Conservation (phyloP, 2,329 filamentous ascomycete genomes). For the Fusarium sp. region DNA sequence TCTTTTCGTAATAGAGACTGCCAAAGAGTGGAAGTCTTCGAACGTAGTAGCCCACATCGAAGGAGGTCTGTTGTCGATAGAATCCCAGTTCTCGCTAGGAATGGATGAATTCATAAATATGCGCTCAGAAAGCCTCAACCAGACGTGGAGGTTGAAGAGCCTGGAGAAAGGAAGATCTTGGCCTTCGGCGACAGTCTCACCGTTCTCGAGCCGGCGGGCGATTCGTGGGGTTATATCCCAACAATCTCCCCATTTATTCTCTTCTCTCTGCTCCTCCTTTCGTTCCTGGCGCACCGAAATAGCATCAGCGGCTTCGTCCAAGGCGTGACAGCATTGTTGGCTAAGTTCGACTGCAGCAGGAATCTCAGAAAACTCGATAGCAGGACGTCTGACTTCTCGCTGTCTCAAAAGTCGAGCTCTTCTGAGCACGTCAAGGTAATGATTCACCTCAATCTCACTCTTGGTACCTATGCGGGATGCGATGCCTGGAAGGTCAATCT, state of each 20-base stretch:
- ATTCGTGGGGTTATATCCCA: conserved; percentile 71
- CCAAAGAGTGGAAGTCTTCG: conserved; percentile 78
- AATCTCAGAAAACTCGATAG: conserved; percentile 64
- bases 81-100: conserved; percentile 74
- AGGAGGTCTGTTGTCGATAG: conserved; percentile 69
- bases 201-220: conserved; percentile 46
- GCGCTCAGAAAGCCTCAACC: conserved; percentile 71
- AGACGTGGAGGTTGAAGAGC: conserved; percentile 69
- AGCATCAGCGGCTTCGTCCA: conserved; percentile 76
- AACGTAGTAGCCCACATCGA: conserved; percentile 80
- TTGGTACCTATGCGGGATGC: conserved; percentile 75
- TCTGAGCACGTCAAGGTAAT: conserved; percentile 74
- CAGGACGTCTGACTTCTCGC: conserved; percentile 45
- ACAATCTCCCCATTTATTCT: conserved; percentile 66
- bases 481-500: conserved; percentile 70
- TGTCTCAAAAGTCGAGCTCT: conserved; percentile 57
- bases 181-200: conserved; percentile 29
- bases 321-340: conserved; percentile 68
- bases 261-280: conserved; percentile 70
- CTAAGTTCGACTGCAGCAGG: conserved; percentile 80
- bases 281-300: conserved; percentile 73
- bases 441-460: conserved; percentile 76
- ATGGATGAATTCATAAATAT: conserved; percentile 80
- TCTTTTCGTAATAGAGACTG: conserved; percentile 74
- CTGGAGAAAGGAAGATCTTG: conserved; percentile 59